A percentile compares a stretch with the other conserved stretches of the same genome.
Conservation (phyloP, 2,329 filamentous ascomycete genomes). For the Trichophyton simii region DNA sequence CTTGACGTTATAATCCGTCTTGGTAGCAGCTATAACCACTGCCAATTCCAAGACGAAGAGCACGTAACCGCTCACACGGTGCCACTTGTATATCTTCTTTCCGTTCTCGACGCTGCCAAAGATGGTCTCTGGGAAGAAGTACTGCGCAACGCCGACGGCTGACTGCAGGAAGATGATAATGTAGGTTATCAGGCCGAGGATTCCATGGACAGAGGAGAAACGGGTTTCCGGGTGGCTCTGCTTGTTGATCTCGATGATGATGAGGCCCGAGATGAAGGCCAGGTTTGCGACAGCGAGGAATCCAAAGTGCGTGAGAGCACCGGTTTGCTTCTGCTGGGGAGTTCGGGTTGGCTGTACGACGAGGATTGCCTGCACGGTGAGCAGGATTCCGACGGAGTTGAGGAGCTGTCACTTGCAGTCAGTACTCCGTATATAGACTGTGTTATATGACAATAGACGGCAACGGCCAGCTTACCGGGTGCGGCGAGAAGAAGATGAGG, state of each 20-base stretch:
- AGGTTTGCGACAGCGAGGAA: conserved; percentile 48
- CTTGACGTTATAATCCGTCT: conserved; percentile 60
- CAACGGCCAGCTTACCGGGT: conserved; percentile 51
- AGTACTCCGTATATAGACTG: neutral
- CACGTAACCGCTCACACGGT: conserved; percentile 64
- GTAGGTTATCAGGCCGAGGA: conserved; percentile 67
- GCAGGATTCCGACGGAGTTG: conserved; percentile 55
- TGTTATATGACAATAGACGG: neutral
- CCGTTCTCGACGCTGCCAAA: conserved; percentile 71
- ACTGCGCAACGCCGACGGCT: conserved; percentile 69
- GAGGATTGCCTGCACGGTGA: conserved; percentile 67
- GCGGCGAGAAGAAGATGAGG: conserved; percentile 73
- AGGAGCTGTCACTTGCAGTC: conserved; percentile 29
- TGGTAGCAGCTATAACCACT: conserved; percentile 61
- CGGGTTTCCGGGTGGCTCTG: conserved; percentile 44
- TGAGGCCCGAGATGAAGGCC: conserved; percentile 30
- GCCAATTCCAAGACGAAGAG: conserved; percentile 57
- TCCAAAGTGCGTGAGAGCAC: conserved; percentile 52
- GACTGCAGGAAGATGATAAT: conserved; percentile 60
- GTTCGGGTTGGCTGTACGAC: conserved; percentile 80
- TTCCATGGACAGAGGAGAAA: conserved; percentile 69
- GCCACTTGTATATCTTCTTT: conserved; percentile 81
- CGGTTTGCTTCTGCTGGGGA: conserved; percentile 55
- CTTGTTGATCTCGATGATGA: conserved; percentile 60
- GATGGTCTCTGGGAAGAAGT: conserved; percentile 51